Conservation (phyloP, 352 stramenopile genomes). For the Peronospora destructor region DNA sequence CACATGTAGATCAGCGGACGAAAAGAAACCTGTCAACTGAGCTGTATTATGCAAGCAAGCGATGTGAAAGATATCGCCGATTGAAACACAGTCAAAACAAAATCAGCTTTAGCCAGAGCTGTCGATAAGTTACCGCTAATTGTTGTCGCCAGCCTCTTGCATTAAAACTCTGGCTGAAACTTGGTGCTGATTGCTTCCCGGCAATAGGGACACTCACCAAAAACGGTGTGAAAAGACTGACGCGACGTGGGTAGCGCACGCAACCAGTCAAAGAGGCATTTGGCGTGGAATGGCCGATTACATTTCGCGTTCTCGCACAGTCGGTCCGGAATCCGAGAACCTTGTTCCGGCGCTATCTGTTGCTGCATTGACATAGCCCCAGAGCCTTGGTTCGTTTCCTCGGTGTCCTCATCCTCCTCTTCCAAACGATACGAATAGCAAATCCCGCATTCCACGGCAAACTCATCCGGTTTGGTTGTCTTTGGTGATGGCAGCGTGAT, state of each 20-base stretch:
- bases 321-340: constrained; percentile 57
- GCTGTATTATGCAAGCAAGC: constrained; percentile 7
- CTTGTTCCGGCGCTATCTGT: constrained; percentile 1
- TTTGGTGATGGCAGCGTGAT: constrained; percentile 57
- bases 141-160: constrained; percentile 4
- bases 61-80: constrained; percentile 11
- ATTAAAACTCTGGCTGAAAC: constrained; percentile 32
- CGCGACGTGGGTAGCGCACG: constrained; percentile 81
- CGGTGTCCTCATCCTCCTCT: constrained; percentile 16
- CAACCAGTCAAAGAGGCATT: constrained; percentile 87
- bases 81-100: constrained; percentile 8
- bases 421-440: constrained; percentile 83
- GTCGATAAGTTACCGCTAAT: constrained; percentile 24
- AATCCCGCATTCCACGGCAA: constrained; percentile 83
- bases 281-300: constrained; percentile 80
- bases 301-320: constrained; percentile 84
- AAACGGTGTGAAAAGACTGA: constrained; percentile 86
- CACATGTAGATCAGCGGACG: not conserved
- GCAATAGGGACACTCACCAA: constrained; percentile 88
- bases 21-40: constrained; percentile 21
- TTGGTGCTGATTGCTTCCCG: constrained; percentile 82
- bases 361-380: not conserved
- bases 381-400: constrained; percentile 3
- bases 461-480: constrained; percentile 47
- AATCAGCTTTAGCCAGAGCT: constrained; percentile 3